Conservation (phyloP, 768 basidiomycete species). For the Kwoniella newhampshirensis region DNA sequence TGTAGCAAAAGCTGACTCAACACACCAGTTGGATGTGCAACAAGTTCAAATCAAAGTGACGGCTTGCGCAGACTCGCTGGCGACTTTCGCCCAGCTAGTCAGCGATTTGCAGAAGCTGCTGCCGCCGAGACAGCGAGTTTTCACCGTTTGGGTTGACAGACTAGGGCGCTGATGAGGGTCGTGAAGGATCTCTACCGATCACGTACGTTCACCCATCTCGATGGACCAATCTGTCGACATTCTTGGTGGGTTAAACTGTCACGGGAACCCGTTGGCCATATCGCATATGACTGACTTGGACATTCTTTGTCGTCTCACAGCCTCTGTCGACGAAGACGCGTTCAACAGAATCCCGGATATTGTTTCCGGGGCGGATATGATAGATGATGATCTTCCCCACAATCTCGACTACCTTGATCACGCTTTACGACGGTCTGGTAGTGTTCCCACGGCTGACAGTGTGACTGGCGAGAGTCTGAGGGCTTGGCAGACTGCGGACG, state of each 20-base stretch:
- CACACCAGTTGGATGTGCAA: conserved; percentile 29
- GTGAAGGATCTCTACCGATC: conserved; percentile 1
- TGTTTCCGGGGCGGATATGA: conserved; percentile 79
- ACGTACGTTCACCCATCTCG: conserved; percentile 10
- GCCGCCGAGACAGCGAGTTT: conserved; percentile 24
- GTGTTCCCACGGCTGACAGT: conserved; percentile 64
- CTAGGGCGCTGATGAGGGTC: background rate
- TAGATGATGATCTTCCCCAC: conserved; percentile 83
- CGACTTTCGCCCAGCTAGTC: conserved; percentile 32
- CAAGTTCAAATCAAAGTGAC: conserved; percentile 32
- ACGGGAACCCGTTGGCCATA: too few species aligned
- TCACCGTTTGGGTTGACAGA: background rate
- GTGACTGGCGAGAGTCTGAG: conserved; percentile 35
- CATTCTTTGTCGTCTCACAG: conserved; percentile 20
- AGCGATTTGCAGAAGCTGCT: conserved; percentile 42
- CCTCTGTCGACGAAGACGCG: conserved; percentile 71
- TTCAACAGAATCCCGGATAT: conserved; percentile 74
- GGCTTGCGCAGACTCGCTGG: conserved; percentile 53
- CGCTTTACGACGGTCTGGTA: conserved; percentile 61
- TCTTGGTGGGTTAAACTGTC: conserved; percentile 32
- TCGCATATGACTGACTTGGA: too few species aligned
- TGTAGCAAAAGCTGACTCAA: background rate
- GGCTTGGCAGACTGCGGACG: conserved; percentile 49
- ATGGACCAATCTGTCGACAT: conserved; percentile 41
- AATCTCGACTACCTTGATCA: conserved; percentile 85